Conservation (phyloP, 495 filamentous ascomycete genomes). For the Lasiosphaeriaceae sp. region DNA sequence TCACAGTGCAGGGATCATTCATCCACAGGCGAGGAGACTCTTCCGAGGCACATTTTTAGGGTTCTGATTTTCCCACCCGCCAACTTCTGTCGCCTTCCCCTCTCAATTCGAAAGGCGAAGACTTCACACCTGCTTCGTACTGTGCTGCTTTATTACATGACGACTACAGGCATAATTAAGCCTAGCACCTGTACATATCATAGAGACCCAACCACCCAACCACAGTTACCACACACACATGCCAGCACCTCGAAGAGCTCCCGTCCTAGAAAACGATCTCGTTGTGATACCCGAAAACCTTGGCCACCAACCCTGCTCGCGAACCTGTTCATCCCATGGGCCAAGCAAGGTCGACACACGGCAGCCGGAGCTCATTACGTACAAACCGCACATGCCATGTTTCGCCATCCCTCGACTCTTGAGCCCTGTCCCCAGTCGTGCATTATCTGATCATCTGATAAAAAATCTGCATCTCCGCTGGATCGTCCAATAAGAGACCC, state of each 20-base stretch:
- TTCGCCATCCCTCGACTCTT: neutral
- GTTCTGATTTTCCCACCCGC: too few relatives aligned
- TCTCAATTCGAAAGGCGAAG: too few relatives aligned
- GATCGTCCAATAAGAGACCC: neutral
- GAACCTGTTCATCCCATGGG: neutral
- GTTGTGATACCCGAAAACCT: neutral
- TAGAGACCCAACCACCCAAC: neutral
- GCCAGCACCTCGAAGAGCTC: neutral
- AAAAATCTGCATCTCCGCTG: neutral
- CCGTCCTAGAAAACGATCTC: neutral
- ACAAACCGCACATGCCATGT: neutral
- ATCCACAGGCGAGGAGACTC: too few relatives aligned
- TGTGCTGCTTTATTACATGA: neutral
- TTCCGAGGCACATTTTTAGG: too few relatives aligned
- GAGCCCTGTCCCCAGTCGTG: neutral
- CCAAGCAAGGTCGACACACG: neutral
- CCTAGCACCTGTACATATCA: neutral
- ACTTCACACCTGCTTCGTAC: too few relatives aligned
- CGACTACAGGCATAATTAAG: neutral
- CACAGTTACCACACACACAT: neutral
- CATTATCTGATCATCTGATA: conserved; percentile 26
- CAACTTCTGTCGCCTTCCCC: too few relatives aligned
- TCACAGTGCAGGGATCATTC: too few relatives aligned
- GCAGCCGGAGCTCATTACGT: neutral
- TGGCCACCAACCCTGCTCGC: neutral